Conservation (phyloP, 768 basidiomycete species). For the Harrya chromipes region DNA sequence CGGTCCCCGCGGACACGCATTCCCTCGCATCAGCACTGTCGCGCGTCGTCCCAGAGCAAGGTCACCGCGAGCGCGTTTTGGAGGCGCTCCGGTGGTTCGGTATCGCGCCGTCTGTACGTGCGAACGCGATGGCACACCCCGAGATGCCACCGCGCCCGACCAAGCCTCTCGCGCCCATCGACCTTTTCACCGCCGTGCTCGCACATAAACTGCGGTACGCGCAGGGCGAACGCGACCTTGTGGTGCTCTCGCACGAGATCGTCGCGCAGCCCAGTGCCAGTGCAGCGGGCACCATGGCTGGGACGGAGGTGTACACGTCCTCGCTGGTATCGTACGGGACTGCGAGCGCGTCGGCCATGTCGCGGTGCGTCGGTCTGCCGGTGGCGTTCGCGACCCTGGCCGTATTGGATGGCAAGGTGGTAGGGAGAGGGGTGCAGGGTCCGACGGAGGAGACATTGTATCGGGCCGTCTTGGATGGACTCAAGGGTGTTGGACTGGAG, state of each 20-base stretch:
- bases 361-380: conserved; percentile 85
- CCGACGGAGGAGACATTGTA: conserved; percentile 64
- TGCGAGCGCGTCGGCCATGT: conserved; percentile 71
- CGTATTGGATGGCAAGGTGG: conserved; percentile 59
- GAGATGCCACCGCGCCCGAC: conserved; percentile 41
- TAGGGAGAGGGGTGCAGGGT: conserved; percentile 60
- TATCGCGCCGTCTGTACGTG: conserved; percentile 2
- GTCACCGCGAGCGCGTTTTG: conserved; percentile 27
- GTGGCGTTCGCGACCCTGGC: conserved; percentile 78
- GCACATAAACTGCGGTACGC: conserved; percentile 67
- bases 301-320: conserved; percentile 61
- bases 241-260: conserved; percentile 83
- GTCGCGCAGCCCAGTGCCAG: conserved; percentile 37
- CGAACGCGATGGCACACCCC: neutral
- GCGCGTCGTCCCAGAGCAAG: conserved; percentile 14
- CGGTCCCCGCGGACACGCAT: conserved; percentile 27
- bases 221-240: conserved; percentile 77
- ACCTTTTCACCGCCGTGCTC: conserved; percentile 71
- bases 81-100: conserved; percentile 45
- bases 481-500: conserved; percentile 48
- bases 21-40: conserved; percentile 36
- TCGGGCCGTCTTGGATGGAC: conserved; percentile 53
- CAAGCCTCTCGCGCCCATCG: conserved; percentile 51
- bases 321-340: conserved; percentile 63
- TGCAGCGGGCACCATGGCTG: neutral